Evolutionary conservation across 495 filamentous ascomycete species (phyloP), one percentile per base, ranked within the genome.

Genomic region (Neurospora sp.): DNA sequence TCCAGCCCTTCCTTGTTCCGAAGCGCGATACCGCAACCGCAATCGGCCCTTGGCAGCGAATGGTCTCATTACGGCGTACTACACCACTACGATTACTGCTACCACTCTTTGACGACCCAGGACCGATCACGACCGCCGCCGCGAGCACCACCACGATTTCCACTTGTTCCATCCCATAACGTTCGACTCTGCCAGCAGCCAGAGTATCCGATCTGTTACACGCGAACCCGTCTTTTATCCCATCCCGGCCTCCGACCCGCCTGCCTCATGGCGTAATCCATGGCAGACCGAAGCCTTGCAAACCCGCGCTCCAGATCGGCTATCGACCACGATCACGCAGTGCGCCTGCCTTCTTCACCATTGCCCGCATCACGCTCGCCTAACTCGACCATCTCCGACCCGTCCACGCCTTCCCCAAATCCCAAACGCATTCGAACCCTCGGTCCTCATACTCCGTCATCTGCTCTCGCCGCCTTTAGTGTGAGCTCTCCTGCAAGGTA

Each of bases 281-380:
- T 87, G 85, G 85, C 85, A 87, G 85, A 87, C 82, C 84, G 84
- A 85, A 86, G 83, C 81, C 79, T 81, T 79, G 83, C 83, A 83
- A 83, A 80, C 74, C 79, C 76, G 84, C 84, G 84, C 81, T 85
- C 84, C 81, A 83, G 84, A 86, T 84, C 85, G 85, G 84, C 81
- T 79, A 77, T 84, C 79, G 83, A 87, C 78, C 81, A 84, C 84
- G 81, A 85, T 80, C 78, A 78, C 75, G 75, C 80, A 79, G 79
- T 77, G 81, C 83, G 78, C 80, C 81, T 84, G 75, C 83, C 81
- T 70, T 74, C 74, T 42, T 70, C 69, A 35, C 74, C 41, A 74
- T 27, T 35, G 31, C 40, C 69, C 14, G 39, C 70, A 31, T 12
- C 62, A 74, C 69, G 71, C 71, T 72, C 69, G 59, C 73, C 69